Evolutionary conservation across 2,329 filamentous ascomycete species (phyloP).

Genomic region (Claviceps sorghi): DNA sequence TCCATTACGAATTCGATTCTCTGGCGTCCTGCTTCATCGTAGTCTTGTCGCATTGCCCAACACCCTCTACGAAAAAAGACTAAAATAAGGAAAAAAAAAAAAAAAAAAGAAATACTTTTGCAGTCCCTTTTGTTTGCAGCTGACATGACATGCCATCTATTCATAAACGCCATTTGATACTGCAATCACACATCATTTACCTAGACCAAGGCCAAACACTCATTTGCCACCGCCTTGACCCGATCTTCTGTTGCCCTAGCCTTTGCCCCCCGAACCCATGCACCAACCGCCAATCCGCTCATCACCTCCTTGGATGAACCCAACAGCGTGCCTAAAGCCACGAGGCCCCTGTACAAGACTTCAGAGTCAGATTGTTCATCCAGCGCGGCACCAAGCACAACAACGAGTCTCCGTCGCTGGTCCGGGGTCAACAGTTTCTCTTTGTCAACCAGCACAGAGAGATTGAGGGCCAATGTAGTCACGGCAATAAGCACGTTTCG

Average conservation of each 20-base stretch:
- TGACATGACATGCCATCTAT: not conserved
- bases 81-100: not conserved
- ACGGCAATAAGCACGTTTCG: slow-evolving; percentile 72
- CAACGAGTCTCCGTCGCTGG: slow-evolving; percentile 32
- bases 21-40: not conserved
- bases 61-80: no score
- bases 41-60: not conserved
- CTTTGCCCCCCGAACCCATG: slow-evolving; percentile 28
- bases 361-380: slow-evolving; percentile 60
- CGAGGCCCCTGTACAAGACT: slow-evolving; percentile 66
- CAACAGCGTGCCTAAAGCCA: slow-evolving; percentile 63
- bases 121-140: not conserved
- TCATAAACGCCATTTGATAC: not conserved
- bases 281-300: slow-evolving; percentile 25
- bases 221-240: slow-evolving; percentile 31
- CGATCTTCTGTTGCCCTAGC: slow-evolving; percentile 30
- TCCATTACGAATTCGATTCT: not conserved
- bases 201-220: slow-evolving; percentile 21
- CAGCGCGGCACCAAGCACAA: slow-evolving; percentile 49
- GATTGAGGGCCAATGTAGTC: slow-evolving; percentile 73
- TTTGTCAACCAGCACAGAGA: slow-evolving; percentile 52
- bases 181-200: not conserved
- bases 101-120: not conserved
- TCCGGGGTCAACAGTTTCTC: slow-evolving; percentile 24
- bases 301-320: slow-evolving; percentile 35